phyloP scores from a whole-genome alignment of 2,329 filamentous ascomycete species.

The Trichoderma koningiopsis region DNA sequence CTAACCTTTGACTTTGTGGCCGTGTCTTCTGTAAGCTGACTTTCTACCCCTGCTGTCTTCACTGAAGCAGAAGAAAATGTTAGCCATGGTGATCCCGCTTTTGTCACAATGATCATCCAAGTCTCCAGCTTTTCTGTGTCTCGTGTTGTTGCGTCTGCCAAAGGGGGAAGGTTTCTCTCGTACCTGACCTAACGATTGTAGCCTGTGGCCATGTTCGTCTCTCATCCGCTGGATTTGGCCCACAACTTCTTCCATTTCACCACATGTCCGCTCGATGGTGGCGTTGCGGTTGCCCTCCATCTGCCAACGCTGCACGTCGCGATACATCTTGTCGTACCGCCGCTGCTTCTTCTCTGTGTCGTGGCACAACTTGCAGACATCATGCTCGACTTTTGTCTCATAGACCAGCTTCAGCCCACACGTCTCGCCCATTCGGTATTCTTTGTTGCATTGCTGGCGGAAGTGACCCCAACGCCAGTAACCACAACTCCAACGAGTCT shows the following conservation, averaged over 20 bases:
- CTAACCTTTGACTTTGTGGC: conserved; percentile 25
- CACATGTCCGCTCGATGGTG: conserved; percentile 70
- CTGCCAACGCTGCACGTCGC: conserved; percentile 76
- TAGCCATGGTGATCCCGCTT: conserved; percentile 28
- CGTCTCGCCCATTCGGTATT: conserved; percentile 94
- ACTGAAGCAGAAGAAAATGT: conserved; percentile 27
- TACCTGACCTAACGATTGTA: conserved; percentile 40
- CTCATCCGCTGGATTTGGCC: conserved; percentile 58
- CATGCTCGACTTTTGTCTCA: conserved; percentile 63
- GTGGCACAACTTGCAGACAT: conserved; percentile 81
- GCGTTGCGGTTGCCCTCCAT: conserved; percentile 72
- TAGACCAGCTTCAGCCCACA: conserved; percentile 92
- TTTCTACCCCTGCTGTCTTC: conserved; percentile 22
- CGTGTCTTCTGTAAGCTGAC: conserved; percentile 28
- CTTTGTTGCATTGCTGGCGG: conserved; percentile 87
- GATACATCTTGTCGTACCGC: conserved; percentile 71
- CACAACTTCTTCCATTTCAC: conserved; percentile 67
- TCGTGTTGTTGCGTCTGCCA: not conserved
- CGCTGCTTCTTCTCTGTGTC: conserved; percentile 85
- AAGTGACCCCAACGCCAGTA: conserved; percentile 97
- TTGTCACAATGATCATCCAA: conserved; percentile 9
- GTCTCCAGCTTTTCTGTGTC: not conserved
- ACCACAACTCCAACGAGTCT: conserved; percentile 80
- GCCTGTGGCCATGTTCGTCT: conserved; percentile 43
- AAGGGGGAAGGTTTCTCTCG: conserved; percentile 19